Conservation (phyloP, 1,284 basidiomycete genomes). For the Chalciporus sp. region DNA sequence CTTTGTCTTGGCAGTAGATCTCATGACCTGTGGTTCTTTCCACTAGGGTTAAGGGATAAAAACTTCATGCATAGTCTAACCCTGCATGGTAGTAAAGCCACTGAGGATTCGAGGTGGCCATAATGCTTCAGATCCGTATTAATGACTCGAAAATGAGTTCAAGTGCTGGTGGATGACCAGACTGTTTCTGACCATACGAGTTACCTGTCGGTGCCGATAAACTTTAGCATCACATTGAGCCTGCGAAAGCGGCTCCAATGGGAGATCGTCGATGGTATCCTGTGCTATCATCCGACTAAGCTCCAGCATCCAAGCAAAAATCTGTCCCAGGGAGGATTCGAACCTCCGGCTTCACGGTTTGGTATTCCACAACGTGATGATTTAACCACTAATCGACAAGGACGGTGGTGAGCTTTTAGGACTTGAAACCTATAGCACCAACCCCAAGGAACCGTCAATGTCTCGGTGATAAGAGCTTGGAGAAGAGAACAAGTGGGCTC, state of each 20-base stretch:
- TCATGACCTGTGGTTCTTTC: not conserved
- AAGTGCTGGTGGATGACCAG: no score
- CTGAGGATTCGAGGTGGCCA: no score
- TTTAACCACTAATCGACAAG: conserved; percentile 46
- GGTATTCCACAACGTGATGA: conserved; percentile 42
- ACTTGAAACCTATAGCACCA: no score
- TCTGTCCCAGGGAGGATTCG: conserved; percentile 43
- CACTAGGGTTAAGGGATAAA: not conserved
- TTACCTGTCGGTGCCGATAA: not conserved
- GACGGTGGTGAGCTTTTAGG: conserved; percentile 13
- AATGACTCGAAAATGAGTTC: no score
- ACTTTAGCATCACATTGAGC: not conserved
- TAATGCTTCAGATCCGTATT: no score
- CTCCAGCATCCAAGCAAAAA: no score
- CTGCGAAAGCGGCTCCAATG: no score
- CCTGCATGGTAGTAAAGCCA: not conserved
- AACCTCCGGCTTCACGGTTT: conserved; percentile 41
- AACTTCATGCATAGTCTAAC: not conserved
- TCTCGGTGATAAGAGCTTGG: no score
- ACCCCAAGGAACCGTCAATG: no score
- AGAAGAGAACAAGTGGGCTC: not conserved
- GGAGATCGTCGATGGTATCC: no score
- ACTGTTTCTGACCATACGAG: not conserved
- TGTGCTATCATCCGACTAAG: no score
- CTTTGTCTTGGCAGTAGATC: not conserved